Conservation (phyloP, 2,329 filamentous ascomycete species). For the Hypoxylon sp. region DNA sequence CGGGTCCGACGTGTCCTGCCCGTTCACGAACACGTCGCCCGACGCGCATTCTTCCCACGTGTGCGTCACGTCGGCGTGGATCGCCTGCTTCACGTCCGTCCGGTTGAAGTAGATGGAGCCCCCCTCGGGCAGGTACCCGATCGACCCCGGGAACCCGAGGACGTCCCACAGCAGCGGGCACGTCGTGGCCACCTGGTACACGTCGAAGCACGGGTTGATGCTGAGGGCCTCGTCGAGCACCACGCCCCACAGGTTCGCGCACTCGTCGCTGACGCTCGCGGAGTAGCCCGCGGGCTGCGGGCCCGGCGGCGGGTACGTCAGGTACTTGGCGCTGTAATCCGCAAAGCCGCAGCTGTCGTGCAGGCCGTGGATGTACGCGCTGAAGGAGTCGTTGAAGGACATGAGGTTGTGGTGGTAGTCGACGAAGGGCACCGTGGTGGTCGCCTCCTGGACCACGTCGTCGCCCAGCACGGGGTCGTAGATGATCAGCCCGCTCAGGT, state of each 20-base stretch:
- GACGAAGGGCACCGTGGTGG: conserved; percentile 66
- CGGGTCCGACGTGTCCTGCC: conserved; percentile 63
- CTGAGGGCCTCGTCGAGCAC: conserved; percentile 62
- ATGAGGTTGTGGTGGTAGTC: conserved; percentile 67
- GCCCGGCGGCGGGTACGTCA: conserved; percentile 72
- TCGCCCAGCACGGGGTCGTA: conserved; percentile 74
- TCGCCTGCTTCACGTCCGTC: conserved; percentile 73
- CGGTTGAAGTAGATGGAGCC: conserved; percentile 77
- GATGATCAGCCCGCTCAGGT: conserved; percentile 67
- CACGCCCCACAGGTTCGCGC: conserved; percentile 64
- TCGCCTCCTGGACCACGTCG: conserved; percentile 54
- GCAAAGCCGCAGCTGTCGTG: conserved; percentile 68
- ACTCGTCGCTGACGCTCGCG: conserved; percentile 59
- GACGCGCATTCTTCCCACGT: conserved; percentile 46
- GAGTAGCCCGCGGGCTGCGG: conserved; percentile 62
- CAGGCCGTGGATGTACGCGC: conserved; percentile 62
- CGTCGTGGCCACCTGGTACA: conserved; percentile 74
- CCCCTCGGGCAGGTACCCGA: conserved; percentile 72
- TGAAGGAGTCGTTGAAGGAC: conserved; percentile 68
- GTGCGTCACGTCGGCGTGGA: conserved; percentile 68
- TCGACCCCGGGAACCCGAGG: conserved; percentile 67
- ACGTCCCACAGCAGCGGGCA: conserved; percentile 76
- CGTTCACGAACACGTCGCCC: conserved; percentile 53
- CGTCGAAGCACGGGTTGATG: conserved; percentile 76
- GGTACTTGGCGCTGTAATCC: conserved; percentile 64